Evolutionary conservation across 768 basidiomycete species (phyloP), one percentile per base, ranked within the genome.

Genomic region (Boletus subparvulus): DNA sequence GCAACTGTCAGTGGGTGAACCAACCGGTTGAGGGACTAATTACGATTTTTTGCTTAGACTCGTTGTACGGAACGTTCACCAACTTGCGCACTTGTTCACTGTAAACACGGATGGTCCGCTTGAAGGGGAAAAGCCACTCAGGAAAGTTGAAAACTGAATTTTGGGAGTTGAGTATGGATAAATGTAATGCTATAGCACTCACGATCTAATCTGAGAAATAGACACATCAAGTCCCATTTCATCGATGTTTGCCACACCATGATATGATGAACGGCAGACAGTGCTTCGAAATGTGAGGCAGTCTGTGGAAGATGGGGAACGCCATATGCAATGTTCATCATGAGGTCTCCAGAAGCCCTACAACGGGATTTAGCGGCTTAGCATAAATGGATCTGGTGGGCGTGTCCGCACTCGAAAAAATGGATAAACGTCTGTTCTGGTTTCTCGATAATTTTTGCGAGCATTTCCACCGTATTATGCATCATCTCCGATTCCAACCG

Each of bases 291-390:
- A 36, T 55, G 47, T 12, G 54, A 50, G 16, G 33, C 24, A 9
- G 48, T 43, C 41, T 30, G n/a, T 12, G 54, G 54, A 6, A 55
- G 48, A 16, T 43, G 54, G 12, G 54, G 47, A 36, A 55, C 32
- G 4, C 54, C 54, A 19, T 50, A 55, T 35, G 41, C 41, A 16
- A 55, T 55, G 26, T 16, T 28, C 54, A 50, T 55, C 54, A 50
- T 55, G n/a, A 55, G 47, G 32, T 55, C 54, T 16, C 54, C 54
- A 21, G 54, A 55, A 21, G 47, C 47, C 28, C 53, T 54, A 24
- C 32, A 21, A 24, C 30, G 6, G 4, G 6, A 36, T 26, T 52
- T 43, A 52, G n/a, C 17, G 13, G 32, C 12, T 45, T 13, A 10
- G 42, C 21, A 14, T 17, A 48, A 28, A 40, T 5, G 10, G 8